Conservation (phyloP, 1,139 yeast genomes). For the Torulaspora pretoriensis region DNA sequence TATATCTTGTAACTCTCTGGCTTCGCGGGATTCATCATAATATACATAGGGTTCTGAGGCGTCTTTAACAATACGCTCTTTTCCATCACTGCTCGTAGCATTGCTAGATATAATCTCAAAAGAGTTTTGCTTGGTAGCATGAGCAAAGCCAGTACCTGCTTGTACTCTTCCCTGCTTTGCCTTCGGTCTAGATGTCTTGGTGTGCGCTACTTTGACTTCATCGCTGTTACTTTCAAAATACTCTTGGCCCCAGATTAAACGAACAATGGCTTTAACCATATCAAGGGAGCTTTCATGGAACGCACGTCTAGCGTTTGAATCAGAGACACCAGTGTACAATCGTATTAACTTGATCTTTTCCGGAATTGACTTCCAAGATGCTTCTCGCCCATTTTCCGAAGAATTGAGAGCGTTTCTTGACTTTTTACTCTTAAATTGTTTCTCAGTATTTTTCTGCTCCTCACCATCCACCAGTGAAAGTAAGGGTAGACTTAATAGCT, state of each 20-base stretch:
- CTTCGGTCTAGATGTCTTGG: background rate
- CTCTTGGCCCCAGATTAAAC: slow-evolving; percentile 16
- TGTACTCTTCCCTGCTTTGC: slow-evolving; percentile 22
- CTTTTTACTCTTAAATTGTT: background rate
- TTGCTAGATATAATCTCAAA: slow-evolving; percentile 1
- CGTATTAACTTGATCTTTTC: slow-evolving; percentile 16
- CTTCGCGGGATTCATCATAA: slow-evolving; percentile 13
- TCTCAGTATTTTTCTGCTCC: slow-evolving; percentile 12
- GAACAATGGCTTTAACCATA: slow-evolving; percentile 20
- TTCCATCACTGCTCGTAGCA: background rate
- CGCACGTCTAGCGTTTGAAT: slow-evolving; percentile 19
- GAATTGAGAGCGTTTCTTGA: background rate
- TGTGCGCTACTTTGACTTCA: background rate
- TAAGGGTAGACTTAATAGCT: slow-evolving; percentile 22
- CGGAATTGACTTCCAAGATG: slow-evolving; percentile 10
- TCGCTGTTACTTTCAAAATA: background rate
- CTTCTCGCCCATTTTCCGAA: background rate
- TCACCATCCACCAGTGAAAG: slow-evolving; percentile 16
- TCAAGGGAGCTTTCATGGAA: slow-evolving; percentile 19
- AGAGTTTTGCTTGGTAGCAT: slow-evolving; percentile 5
- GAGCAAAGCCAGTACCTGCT: slow-evolving; percentile 21
- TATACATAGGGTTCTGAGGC: slow-evolving; percentile 7
- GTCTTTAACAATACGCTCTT: background rate
- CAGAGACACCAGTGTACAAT: slow-evolving; percentile 20
- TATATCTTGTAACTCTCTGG: slow-evolving; percentile 16